These are phyloP conservation scores for Ceriops zippeliana DNA, from an alignment of 345 rosid genomes.

Conservation along the genomic window DNA sequence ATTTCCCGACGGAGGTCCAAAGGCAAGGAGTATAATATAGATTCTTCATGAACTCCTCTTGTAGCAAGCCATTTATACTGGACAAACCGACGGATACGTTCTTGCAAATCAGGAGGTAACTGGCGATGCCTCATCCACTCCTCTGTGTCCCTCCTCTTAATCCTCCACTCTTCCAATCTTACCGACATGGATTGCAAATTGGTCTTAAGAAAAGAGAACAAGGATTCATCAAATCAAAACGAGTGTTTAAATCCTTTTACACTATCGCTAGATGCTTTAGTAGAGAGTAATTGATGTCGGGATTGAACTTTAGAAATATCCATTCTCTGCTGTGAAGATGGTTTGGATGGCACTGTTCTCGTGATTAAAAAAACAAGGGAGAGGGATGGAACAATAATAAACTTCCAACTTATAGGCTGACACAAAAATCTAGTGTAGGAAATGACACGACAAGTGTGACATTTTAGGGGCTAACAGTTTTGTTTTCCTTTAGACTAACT, in stretches of 20 bases:
- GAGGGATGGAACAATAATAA: neutral
- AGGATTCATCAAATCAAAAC: neutral
- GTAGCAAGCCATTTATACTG: conserved; percentile 96
- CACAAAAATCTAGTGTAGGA: too few species aligned
- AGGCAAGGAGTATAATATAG: conserved; percentile 64
- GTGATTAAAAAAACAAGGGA: neutral
- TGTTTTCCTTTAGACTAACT: too few species aligned
- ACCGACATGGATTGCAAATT: conserved; percentile 82
- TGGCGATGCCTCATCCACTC: conserved; percentile 99
- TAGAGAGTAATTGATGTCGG: too few species aligned
- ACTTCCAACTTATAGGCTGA: too few species aligned
- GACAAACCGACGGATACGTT: conserved; percentile 65
- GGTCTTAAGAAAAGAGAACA: conserved; percentile 41
- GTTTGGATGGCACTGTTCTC: neutral
- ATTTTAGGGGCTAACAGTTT: too few species aligned
- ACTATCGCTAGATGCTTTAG: too few species aligned
- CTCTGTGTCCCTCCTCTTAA: conserved; percentile 83
- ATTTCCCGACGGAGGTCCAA: conserved; percentile 87
- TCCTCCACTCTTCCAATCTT: conserved; percentile 86
- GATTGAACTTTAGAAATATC: too few species aligned
- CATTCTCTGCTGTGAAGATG: neutral
- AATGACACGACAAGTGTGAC: too few species aligned
- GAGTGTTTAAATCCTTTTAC: neutral
- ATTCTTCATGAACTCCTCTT: conserved; percentile 90
- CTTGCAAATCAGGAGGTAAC: conserved; percentile 67